Percentiles rank a stretch among this genome's conserved stretches.
Evolutionary conservation across 768 basidiomycete genomes (phyloP).

Genomic region (Podaxis sp.): DNA sequence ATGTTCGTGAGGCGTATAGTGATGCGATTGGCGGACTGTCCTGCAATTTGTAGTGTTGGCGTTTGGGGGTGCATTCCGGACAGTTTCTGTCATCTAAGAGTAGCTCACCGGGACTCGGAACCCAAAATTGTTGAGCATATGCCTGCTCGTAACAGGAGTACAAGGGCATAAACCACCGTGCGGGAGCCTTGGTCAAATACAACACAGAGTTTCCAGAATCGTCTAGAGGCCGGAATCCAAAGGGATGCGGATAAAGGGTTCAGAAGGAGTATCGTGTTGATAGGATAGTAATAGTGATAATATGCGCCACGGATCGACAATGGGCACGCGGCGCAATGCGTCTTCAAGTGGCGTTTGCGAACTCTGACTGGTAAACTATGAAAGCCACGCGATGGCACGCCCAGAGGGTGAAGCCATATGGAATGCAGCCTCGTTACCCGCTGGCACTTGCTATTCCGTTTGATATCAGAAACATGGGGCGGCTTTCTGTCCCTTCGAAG

Average conservation of each 20-base stretch:
- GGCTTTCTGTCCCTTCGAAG: background rate
- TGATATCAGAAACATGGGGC: background rate
- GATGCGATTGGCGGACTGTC: background rate
- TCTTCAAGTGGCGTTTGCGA: constrained; percentile 12
- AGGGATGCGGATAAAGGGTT: background rate
- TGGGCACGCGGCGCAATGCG: constrained; percentile 7
- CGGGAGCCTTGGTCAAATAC: background rate
- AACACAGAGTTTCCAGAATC: background rate
- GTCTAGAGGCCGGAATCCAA: background rate
- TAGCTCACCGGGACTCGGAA: constrained; percentile 11
- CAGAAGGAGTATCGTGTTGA: background rate
- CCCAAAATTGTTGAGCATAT: constrained; percentile 8
- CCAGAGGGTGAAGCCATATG: background rate
- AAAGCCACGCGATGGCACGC: constrained; percentile 10
- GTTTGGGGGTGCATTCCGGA: background rate
- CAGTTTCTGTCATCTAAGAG: constrained; percentile 14
- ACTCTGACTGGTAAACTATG: background rate
- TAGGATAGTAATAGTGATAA: background rate
- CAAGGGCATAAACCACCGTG: background rate
- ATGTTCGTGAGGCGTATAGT: background rate
- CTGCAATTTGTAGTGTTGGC: background rate
- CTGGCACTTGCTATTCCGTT: background rate
- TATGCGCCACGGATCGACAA: constrained; percentile 11
- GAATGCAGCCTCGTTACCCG: background rate
- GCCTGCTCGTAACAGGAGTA: background rate